Conservation (phyloP, 2,329 filamentous ascomycete species). For the Hymenoscyphus linearis region DNA sequence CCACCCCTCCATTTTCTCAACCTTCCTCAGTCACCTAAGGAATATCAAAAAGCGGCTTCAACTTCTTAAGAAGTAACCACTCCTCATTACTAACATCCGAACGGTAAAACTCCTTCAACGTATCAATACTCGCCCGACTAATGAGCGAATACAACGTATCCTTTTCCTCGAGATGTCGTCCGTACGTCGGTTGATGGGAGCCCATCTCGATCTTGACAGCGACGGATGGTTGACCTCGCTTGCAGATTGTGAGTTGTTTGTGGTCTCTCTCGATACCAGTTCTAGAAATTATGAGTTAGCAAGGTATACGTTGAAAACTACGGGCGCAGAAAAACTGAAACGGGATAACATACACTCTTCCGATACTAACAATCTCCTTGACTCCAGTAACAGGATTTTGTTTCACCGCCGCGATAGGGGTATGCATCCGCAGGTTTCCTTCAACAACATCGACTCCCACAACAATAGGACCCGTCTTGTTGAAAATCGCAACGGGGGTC, state of each 20-base stretch:
- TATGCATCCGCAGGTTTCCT: slow-evolving; percentile 78
- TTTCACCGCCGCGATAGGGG: slow-evolving; percentile 84
- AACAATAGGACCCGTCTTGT: slow-evolving; percentile 95
- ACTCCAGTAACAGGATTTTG: slow-evolving; percentile 69
- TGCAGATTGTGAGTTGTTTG: slow-evolving; percentile 87
- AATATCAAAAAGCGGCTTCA: slow-evolving; percentile 93
- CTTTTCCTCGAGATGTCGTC: slow-evolving; percentile 87
- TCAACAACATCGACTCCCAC: slow-evolving; percentile 94
- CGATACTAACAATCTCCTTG: slow-evolving; percentile 80
- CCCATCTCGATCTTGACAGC: slow-evolving; percentile 97
- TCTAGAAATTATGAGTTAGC: slow-evolving; percentile 42
- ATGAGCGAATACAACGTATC: slow-evolving; percentile 86
- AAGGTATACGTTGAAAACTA: slow-evolving; percentile 2
- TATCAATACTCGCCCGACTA: slow-evolving; percentile 84
- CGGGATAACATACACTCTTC: slow-evolving; percentile 59
- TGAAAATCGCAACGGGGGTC: slow-evolving; percentile 87
- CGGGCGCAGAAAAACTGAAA: neutral
- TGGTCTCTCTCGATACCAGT: slow-evolving; percentile 95
- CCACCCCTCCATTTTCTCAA: neutral
- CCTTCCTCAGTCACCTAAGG: slow-evolving; percentile 16
- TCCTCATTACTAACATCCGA: slow-evolving; percentile 85
- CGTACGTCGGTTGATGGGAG: slow-evolving; percentile 85
- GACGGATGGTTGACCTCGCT: slow-evolving; percentile 95
- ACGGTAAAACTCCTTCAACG: slow-evolving; percentile 92
- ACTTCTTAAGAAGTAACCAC: slow-evolving; percentile 89